These are phyloP conservation scores for Conticribra guillardii DNA, from an alignment of 108 stramenopile species.

Conservation along the genomic window DNA sequence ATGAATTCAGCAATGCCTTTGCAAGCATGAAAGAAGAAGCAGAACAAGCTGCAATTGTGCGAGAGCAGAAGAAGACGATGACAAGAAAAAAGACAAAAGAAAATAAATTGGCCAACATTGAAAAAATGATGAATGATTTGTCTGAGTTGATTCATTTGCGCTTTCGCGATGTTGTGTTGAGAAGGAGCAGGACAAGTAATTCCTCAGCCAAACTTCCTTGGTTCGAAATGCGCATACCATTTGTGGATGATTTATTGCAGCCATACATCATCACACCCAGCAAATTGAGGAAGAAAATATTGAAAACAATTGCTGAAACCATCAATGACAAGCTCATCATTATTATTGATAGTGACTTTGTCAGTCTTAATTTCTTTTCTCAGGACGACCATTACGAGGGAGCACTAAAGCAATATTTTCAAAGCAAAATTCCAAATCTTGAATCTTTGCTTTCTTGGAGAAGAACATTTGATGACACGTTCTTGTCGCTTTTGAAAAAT, in stretches of 20 bases:
- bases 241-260: constrained; percentile 8
- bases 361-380: constrained; percentile 1
- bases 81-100: constrained; percentile 12
- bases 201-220: constrained; percentile 6
- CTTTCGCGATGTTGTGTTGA: constrained; percentile 10
- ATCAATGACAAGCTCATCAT: constrained; percentile 15
- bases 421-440: too few species aligned
- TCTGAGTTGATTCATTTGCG: constrained; percentile 10
- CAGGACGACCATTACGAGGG: neutral
- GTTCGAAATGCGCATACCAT: neutral
- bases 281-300: constrained; percentile 28
- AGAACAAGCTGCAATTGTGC: neutral
- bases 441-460: too few species aligned
- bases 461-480: too few species aligned
- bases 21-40: neutral
- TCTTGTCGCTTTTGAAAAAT: too few species aligned
- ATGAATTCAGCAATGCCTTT: constrained; percentile 18
- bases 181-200: neutral
- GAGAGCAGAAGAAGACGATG: neutral
- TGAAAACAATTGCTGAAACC: constrained; percentile 14
- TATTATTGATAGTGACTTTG: neutral
- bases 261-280: constrained; percentile 26
- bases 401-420: neutral
- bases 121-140: constrained; percentile 21
- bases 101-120: constrained; percentile 8